A percentile compares a stretch with the other conserved stretches of the same genome.
Evolutionary conservation across 768 basidiomycete genomes (phyloP).

Genomic region (Cytidiella melzeri): DNA sequence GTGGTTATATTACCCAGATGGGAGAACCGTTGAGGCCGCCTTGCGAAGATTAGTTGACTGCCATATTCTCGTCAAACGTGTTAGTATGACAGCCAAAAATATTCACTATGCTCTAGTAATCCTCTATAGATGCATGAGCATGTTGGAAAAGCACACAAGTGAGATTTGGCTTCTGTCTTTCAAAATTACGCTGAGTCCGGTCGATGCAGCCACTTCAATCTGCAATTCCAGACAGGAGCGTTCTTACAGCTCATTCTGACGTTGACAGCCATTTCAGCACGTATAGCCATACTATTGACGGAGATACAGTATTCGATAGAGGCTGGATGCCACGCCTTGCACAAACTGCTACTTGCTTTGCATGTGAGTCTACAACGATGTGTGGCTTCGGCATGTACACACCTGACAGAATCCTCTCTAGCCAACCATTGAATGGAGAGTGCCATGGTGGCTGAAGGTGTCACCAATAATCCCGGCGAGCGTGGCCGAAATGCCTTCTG

Average conservation of each 20-base stretch:
- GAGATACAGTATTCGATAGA: conserved; percentile 39
- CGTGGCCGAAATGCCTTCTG: too few relatives aligned
- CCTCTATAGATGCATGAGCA: conserved; percentile 37
- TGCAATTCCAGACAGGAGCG: conserved; percentile 65
- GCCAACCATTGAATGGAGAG: background rate
- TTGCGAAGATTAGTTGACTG: conserved; percentile 31
- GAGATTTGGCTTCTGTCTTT: conserved; percentile 11
- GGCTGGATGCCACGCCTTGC: conserved; percentile 22
- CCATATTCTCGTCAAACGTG: conserved; percentile 41
- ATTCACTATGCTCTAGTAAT: background rate
- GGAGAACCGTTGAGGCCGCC: conserved; percentile 27
- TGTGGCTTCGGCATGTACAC: background rate
- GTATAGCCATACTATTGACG: conserved; percentile 40
- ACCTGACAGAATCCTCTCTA: background rate
- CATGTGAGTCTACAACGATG: conserved; percentile 23
- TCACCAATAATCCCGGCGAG: background rate
- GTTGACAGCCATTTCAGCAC: conserved; percentile 54
- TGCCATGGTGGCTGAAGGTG: background rate
- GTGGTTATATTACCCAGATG: conserved; percentile 58
- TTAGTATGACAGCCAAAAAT: conserved; percentile 19
- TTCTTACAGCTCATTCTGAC: conserved; percentile 66
- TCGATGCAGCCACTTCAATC: conserved; percentile 45
- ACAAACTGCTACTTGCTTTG: conserved; percentile 24
- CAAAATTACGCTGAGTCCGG: background rate
- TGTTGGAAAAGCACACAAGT: conserved; percentile 51